Evolutionary conservation across 345 rosid species (phyloP).

Genomic region (Xanthoceras sorbifolium): DNA sequence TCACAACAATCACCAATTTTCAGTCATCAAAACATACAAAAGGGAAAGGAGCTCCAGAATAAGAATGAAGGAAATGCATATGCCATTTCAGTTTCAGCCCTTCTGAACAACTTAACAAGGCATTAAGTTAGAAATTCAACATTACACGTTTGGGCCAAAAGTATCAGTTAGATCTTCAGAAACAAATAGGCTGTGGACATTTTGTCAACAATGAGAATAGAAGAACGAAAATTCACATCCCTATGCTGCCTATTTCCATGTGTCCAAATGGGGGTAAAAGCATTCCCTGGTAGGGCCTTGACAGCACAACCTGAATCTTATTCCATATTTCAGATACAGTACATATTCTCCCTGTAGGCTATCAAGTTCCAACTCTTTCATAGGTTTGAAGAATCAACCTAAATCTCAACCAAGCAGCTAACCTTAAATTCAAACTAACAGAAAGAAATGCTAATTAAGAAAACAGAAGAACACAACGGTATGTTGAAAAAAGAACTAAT

Average conservation of each 20-base stretch:
- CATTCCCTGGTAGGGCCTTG: not conserved
- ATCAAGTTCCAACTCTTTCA: not conserved
- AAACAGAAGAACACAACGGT: not conserved
- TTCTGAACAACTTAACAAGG: not conserved
- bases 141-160: not conserved
- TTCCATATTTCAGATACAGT: too few species aligned
- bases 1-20: not conserved
- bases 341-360: not conserved
- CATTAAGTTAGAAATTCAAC: not conserved
- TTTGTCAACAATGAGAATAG: not conserved
- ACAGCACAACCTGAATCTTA: not conserved
- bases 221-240: not conserved
- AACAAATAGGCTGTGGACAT: not conserved
- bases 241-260: not conserved
- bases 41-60: not conserved
- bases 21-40: not conserved
- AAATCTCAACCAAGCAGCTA: not conserved
- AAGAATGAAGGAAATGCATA: not conserved
- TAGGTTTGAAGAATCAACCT: not conserved
- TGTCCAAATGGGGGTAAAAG: not conserved
- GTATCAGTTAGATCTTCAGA: not conserved
- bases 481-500: slow-evolving; percentile 4
- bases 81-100: not conserved
- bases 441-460: not conserved
- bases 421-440: not conserved